Evolutionary conservation across 441 rosid species (phyloP), one percentile per base, ranked within the genome.

Genomic region (Gossypium trilobum): DNA sequence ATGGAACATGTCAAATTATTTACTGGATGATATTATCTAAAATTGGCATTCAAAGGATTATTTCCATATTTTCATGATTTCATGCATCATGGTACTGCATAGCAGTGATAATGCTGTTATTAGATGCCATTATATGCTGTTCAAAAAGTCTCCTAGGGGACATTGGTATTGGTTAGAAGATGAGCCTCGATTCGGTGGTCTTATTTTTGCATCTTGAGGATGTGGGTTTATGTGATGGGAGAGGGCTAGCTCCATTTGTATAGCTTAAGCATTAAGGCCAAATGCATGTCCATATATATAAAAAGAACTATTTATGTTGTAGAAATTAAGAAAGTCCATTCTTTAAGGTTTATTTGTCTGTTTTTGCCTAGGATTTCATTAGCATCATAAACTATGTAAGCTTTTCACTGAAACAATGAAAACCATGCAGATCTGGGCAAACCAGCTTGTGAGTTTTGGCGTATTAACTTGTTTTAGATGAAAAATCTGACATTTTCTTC

Each of bases 401-500:
- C n/a, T 73, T 61, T 33, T 36, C 27, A 42, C 55, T 0, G 19
- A 55, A 65, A 42, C 69, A 42, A 20, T 44, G 33, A 20, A 42
- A 65, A 25, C 52, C 22, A 27, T 67, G 57, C 62, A 17, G 11
- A 55, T 55, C 51, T 46, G 54, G 39, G 8, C 13, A 56, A 66
- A 69, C 11, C 20, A 10, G 56, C 44, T 7, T 54, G 65, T 7
- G 70, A 55, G n/a, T 69, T 61, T 48, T 39, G 19, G 3, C 20
- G 25, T 17, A n/a, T 42, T 68, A 16, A 1, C 36, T 16, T 74
- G 56, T 39, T 52, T 16, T 63, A 5, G 4, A 17, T 51, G 60
- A 17, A 55, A 59, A 52, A 56, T 20, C 22, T 73, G 62, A 63
- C 1, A 14, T 70, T 57, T 39, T 74, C 25, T 57, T 52, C 73